Percentiles rank a stretch among this genome's conserved stretches.
These are phyloP conservation scores for Populus hybrid DNA, from an alignment of 441 rosid genomes.

Conservation along the genomic window DNA sequence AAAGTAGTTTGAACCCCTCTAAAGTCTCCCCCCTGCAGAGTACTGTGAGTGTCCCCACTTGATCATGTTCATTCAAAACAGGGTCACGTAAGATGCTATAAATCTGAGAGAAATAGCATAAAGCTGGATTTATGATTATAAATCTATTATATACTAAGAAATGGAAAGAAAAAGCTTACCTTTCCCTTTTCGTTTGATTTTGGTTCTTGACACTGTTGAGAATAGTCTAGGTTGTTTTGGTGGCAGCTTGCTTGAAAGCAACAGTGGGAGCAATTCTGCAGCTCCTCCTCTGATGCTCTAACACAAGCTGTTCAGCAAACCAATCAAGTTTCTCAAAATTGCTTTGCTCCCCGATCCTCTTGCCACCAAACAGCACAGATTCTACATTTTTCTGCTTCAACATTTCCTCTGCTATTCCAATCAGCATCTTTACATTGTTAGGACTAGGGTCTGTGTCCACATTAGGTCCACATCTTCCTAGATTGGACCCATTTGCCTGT, in stretches of 20 bases:
- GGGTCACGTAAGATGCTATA: conserved; percentile 24
- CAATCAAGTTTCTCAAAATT: conserved; percentile 85
- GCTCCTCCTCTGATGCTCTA: conserved; percentile 93
- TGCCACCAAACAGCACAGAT: conserved; percentile 85
- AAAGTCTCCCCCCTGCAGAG: background rate
- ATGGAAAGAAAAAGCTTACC: conserved; percentile 31
- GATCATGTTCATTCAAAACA: conserved; percentile 22
- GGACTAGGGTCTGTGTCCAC: conserved; percentile 72
- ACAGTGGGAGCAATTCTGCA: conserved; percentile 95
- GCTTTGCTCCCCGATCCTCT: conserved; percentile 64
- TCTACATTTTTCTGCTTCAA: conserved; percentile 91
- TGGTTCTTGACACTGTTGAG: conserved; percentile 30
- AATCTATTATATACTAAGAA: background rate
- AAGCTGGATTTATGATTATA: background rate
- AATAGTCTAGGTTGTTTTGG: conserved; percentile 33
- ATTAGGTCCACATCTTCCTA: conserved; percentile 60
- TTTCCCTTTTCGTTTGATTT: conserved; percentile 6
- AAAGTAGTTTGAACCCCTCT: background rate
- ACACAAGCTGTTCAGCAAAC: conserved; percentile 82
- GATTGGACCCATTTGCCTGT: conserved; percentile 84
- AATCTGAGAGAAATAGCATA: background rate
- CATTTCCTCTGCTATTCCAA: conserved; percentile 80
- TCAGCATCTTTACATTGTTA: conserved; percentile 65
- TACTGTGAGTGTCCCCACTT: conserved; percentile 15
- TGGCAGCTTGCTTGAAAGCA: conserved; percentile 81